These are phyloP conservation scores for Rutidosis leptorrhynchoides DNA, from an alignment of 129 eudicot species.

Conservation along the genomic window DNA sequence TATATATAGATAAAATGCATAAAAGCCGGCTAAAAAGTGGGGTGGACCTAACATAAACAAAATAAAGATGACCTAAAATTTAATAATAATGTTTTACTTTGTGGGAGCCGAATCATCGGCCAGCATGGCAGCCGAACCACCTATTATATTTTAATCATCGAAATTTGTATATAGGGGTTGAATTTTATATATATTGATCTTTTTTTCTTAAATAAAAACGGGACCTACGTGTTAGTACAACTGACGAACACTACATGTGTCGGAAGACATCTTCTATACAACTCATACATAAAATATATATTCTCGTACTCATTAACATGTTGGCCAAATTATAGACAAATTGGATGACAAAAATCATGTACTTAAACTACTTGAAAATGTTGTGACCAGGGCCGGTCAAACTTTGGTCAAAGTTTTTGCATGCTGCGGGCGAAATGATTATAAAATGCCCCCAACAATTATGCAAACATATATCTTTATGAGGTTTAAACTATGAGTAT, in stretches of 20 bases:
- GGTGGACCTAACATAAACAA: conserved; percentile 34
- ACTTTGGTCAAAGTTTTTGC: too few species aligned
- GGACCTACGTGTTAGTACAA: conserved; percentile 29
- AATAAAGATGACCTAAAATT: conserved; percentile 21
- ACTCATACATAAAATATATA: conserved; percentile 30
- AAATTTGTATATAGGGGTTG: not conserved
- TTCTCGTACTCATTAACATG: conserved; percentile 36
- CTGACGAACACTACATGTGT: conserved; percentile 36
- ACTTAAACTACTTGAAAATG: conserved; percentile 16
- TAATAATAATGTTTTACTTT: conserved; percentile 33
- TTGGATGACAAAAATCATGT: conserved; percentile 29
- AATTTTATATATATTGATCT: not conserved
- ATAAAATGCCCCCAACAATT: too few species aligned
- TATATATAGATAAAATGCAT: too few species aligned
- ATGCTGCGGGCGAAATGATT: too few species aligned
- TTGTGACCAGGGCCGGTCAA: too few species aligned
- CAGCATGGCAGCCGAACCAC: conserved; percentile 34
- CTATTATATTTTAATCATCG: conserved; percentile 1
- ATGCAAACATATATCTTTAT: too few species aligned
- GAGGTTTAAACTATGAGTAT: too few species aligned
- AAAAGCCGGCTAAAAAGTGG: conserved; percentile 41
- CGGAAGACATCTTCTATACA: conserved; percentile 30
- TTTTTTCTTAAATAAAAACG: not conserved
- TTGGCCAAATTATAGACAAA: conserved; percentile 32
- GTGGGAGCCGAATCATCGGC: conserved; percentile 33